These are phyloP conservation scores for Candida railenensis DNA, from an alignment of 805 yeast species.

Conservation along the genomic window DNA sequence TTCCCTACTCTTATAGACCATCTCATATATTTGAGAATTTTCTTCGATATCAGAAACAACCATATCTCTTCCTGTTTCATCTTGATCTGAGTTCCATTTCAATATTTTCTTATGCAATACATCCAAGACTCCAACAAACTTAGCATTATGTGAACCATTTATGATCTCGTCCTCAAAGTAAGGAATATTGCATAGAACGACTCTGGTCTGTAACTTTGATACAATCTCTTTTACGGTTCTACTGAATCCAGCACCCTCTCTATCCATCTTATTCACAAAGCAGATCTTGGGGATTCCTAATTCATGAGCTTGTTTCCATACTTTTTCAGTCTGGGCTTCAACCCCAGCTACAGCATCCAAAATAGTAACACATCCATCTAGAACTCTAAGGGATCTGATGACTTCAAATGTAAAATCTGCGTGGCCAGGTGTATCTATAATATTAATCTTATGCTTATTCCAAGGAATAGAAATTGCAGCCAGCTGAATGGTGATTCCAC, in stretches of 20 bases:
- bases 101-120: constrained; percentile 62
- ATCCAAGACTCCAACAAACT: constrained; percentile 74
- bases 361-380: constrained; percentile 93
- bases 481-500: constrained; percentile 95
- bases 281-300: constrained; percentile 72
- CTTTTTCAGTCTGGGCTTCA: constrained; percentile 96
- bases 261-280: constrained; percentile 92
- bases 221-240: constrained; percentile 85
- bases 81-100: constrained; percentile 43
- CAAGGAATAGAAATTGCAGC: constrained; percentile 94
- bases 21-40: constrained; percentile 34
- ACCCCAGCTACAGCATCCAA: constrained; percentile 97
- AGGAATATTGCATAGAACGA: constrained; percentile 76
- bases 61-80: constrained; percentile 52
- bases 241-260: constrained; percentile 93
- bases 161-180: constrained; percentile 41
- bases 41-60: constrained; percentile 43
- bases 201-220: constrained; percentile 69
- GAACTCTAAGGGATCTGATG: constrained; percentile 78
- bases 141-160: constrained; percentile 27
- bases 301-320: constrained; percentile 82
- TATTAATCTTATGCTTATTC: constrained; percentile 72
- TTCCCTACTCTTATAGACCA: constrained; percentile 59
- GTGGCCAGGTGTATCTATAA: constrained; percentile 97
- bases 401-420: constrained; percentile 98